Conservation (phyloP, 2,329 filamentous ascomycete genomes). For the Atkinsonella texensis region DNA sequence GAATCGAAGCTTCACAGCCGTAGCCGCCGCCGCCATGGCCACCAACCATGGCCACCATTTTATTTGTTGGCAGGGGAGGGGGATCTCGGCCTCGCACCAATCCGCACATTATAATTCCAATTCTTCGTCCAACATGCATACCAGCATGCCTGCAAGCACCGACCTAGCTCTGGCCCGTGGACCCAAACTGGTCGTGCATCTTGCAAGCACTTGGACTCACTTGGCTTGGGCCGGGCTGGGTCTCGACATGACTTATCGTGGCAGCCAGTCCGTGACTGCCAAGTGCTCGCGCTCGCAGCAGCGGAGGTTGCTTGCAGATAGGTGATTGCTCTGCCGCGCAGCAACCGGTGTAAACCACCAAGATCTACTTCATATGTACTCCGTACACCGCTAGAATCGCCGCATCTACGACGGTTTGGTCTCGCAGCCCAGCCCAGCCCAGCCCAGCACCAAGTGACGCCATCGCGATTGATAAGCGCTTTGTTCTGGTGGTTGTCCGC, state of each 20-base stretch:
- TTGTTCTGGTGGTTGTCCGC: too few relatives aligned
- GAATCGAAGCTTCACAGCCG: too few relatives aligned
- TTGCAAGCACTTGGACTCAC: conserved; percentile 1
- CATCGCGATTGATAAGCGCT: background rate
- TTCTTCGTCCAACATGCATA: conserved; percentile 2
- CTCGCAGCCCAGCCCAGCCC: background rate
- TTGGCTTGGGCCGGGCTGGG: conserved; percentile 14
- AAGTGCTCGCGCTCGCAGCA: background rate
- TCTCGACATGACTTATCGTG: conserved; percentile 23
- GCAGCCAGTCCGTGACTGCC: conserved; percentile 17
- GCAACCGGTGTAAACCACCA: background rate
- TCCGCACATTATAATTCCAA: too few relatives aligned
- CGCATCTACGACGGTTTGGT: background rate
- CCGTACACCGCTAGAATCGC: background rate
- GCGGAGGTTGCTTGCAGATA: too few relatives aligned
- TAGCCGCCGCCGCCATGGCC: background rate
- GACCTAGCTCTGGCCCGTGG: conserved; percentile 5
- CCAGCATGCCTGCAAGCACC: conserved; percentile 16
- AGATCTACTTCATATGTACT: background rate
- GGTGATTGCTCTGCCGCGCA: background rate
- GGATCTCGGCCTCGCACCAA: too few relatives aligned
- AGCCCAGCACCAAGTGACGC: background rate
- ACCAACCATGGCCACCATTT: background rate
- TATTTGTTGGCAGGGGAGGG: too few relatives aligned
- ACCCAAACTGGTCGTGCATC: conserved; percentile 14